These are phyloP conservation scores for Fraxinus ornus DNA, from an alignment of 305 asterid species.

Conservation along the genomic window DNA sequence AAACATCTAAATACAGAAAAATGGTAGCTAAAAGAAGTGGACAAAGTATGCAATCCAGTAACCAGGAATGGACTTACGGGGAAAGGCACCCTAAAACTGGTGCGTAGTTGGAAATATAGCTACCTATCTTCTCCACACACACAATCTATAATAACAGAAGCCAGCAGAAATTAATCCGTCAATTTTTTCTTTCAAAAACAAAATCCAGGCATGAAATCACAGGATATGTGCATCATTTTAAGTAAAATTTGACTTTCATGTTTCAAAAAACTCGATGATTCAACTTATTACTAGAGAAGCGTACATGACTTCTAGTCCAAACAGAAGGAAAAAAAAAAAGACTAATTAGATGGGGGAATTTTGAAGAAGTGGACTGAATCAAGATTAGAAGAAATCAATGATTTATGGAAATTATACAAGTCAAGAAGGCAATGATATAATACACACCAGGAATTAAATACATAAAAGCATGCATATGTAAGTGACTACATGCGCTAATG, in stretches of 20 bases:
- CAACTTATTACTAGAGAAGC: not conserved
- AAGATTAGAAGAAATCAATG: not conserved
- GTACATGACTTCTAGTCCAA: not conserved
- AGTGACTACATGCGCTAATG: not conserved
- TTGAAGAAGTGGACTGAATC: not conserved
- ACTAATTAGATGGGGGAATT: not conserved
- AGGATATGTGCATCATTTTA: conserved; percentile 8
- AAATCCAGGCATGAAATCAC: not conserved
- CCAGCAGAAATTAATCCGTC: not conserved
- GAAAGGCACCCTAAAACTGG: not conserved
- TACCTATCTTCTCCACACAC: not conserved
- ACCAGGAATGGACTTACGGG: not conserved
- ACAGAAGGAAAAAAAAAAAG: not conserved
- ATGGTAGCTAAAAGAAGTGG: not conserved
- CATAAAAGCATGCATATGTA: not conserved
- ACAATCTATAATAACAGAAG: not conserved
- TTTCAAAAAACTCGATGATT: not conserved
- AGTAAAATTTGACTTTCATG: not conserved
- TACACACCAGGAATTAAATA: not conserved
- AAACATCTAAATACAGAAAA: not conserved
- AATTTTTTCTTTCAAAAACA: not conserved
- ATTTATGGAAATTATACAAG: not conserved
- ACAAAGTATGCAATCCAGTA: not conserved
- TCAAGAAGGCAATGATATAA: not conserved
- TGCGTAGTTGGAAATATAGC: not conserved